phyloP scores from a whole-genome alignment of 2,329 filamentous ascomycete species.

The Colletotrichum sp. region DNA sequence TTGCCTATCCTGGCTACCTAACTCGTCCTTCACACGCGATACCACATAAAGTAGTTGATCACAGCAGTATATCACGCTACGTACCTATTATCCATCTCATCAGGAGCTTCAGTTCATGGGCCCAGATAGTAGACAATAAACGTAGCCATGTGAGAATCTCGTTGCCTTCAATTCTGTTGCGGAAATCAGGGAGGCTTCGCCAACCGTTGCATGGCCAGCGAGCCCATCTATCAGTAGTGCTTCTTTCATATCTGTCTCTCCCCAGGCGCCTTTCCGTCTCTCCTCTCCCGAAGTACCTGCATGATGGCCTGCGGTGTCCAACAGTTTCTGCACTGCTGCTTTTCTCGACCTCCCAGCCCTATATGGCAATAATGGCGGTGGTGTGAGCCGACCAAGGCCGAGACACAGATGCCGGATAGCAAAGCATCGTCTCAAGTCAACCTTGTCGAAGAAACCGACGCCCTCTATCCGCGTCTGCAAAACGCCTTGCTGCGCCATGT shows the following conservation, averaged over 20 bases:
- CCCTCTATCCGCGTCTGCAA: background rate
- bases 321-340: background rate
- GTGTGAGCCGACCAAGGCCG: background rate
- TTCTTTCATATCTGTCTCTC: background rate
- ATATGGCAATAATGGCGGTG: background rate
- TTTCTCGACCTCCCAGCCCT: background rate
- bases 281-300: background rate
- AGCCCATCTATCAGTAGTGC: conserved; percentile 15
- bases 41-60: background rate
- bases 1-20: background rate
- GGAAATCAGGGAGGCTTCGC: conserved; percentile 7
- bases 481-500: background rate
- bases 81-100: background rate
- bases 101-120: background rate
- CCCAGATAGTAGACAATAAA: background rate
- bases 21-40: background rate
- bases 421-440: background rate
- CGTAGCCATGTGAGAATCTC: background rate
- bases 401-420: background rate
- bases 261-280: background rate
- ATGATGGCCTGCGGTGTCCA: background rate
- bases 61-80: background rate
- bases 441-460: background rate
- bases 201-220: background rate
- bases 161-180: conserved; percentile 15